Base-by-base conservation (phyloP, 2,329 filamentous ascomycete genomes). In the Ophiobolus disseminans region DNA sequence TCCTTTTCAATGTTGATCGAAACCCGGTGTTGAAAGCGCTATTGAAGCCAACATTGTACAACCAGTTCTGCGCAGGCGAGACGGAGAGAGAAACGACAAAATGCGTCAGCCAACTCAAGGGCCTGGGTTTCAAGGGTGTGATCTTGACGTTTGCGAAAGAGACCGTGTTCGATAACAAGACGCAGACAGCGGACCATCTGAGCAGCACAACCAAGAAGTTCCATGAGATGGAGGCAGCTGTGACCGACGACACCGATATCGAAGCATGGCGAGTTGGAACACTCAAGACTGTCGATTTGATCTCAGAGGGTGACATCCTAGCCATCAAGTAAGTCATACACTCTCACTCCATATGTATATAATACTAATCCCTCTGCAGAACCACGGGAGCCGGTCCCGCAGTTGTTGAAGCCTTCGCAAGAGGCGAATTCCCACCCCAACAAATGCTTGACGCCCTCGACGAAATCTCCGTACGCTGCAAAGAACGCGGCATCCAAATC, bases 31-130 rank as follows among this genome's bases (percentile, higher is more conserved):
- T 96, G n/a, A 84, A 86, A 34, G 82, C 78, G 44, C 68, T 91
- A 32, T 77, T 96, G 43, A 90, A 91, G 68, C 83, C 86, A 66
- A 94, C 90, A 0, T 89, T 96, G 60, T 96, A 96, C 73, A 85
- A 86, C 31, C 92, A 96, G 65, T 96, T 96, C 70, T 96, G 92
- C 71, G 90, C 90, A 0, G 92, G 92, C 31, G 88, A 91, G 70
- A 88, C 84, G 35, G 78, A 82, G 1, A 58, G 69, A 3, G 89
- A 96, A 72, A 88, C 95, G 4, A 78, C 78, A 40, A 74, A 71
- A 30, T 70, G 66, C 21, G 91, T 88, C 0, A 82, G 91, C 28
- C 67, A 79, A 2, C 75, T 81, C 4, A 79, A 96, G 11, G 90
- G 90, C 72, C 72, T 79, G 25, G 92, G 92, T 1, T 96, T 90